phyloP scores from a whole-genome alignment of 306 rosid species.

The Trifolium fragiferum region DNA sequence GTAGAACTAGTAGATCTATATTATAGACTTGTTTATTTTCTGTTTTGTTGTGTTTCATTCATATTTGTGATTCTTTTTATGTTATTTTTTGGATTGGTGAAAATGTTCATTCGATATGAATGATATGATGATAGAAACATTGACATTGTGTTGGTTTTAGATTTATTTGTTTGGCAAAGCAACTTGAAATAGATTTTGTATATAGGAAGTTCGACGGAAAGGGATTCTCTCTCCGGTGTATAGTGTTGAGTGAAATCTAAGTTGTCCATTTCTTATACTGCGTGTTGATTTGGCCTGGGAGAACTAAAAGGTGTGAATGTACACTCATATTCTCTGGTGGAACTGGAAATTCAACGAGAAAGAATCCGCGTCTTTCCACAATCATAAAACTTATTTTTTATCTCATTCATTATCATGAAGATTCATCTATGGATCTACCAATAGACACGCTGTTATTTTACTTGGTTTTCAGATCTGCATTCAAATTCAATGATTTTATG shows the following conservation, averaged over 20 bases:
- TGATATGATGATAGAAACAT: not conserved
- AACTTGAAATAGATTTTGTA: constrained; percentile 4
- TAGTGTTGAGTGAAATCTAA: too few relatives aligned
- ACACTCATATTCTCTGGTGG: too few relatives aligned
- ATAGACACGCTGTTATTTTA: not conserved
- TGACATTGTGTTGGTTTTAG: not conserved
- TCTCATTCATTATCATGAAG: not conserved
- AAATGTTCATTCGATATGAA: constrained; percentile 5
- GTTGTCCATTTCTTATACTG: too few relatives aligned
- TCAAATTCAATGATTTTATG: not conserved
- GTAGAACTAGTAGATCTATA: constrained; percentile 26
- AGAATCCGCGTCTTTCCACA: not conserved
- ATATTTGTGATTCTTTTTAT: not conserved
- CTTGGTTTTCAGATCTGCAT: constrained; percentile 37
- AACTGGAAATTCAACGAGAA: too few relatives aligned
- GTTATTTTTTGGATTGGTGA: not conserved
- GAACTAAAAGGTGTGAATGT: too few relatives aligned
- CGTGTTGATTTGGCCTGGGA: too few relatives aligned
- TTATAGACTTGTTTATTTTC: not conserved
- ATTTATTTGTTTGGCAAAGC: not conserved
- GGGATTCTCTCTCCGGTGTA: too few relatives aligned
- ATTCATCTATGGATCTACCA: constrained; percentile 7
- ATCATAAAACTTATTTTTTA: constrained; percentile 1
- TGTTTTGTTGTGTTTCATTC: not conserved
- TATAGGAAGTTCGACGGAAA: not conserved